A percentile compares a stretch with the other conserved stretches of the same genome.
Evolutionary conservation across 2,329 filamentous ascomycete species (phyloP).

Genomic region (Talaromyces sp.): DNA sequence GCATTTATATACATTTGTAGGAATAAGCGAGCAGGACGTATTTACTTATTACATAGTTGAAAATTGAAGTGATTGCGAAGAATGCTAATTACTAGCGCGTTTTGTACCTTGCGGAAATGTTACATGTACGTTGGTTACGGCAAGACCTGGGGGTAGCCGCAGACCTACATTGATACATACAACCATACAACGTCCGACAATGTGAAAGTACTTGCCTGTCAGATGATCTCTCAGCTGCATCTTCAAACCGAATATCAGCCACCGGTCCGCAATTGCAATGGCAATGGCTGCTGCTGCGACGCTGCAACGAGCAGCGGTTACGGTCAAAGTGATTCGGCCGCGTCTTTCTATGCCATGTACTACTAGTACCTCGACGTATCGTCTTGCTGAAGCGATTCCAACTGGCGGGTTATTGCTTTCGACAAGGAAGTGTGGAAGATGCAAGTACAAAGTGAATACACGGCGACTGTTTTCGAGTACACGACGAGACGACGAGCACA

Average conservation of each 20-base stretch:
- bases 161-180: no score
- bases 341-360: not conserved
- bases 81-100: not conserved
- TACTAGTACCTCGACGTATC: not conserved
- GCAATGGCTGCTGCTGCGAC: no score
- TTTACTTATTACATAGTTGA: no score
- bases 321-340: not conserved
- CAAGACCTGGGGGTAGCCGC: not conserved
- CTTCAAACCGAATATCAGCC: not conserved
- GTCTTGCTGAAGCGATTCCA: not conserved
- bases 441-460: no score
- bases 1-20: not conserved
- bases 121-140: not conserved
- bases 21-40: not conserved
- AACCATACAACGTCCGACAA: not conserved
- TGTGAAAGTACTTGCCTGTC: not conserved
- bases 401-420: not conserved
- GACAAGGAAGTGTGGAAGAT: no score
- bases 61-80: not conserved
- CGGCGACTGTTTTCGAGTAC: not conserved
- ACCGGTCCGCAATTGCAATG: not conserved
- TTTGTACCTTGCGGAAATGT: not conserved
- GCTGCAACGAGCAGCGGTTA: no score
- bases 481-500: not conserved
- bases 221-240: not conserved